Evolutionary conservation across 2,329 filamentous ascomycete genomes (phyloP), one percentile per base, ranked within the genome.

Genomic region (Ascochyta koolunga): DNA sequence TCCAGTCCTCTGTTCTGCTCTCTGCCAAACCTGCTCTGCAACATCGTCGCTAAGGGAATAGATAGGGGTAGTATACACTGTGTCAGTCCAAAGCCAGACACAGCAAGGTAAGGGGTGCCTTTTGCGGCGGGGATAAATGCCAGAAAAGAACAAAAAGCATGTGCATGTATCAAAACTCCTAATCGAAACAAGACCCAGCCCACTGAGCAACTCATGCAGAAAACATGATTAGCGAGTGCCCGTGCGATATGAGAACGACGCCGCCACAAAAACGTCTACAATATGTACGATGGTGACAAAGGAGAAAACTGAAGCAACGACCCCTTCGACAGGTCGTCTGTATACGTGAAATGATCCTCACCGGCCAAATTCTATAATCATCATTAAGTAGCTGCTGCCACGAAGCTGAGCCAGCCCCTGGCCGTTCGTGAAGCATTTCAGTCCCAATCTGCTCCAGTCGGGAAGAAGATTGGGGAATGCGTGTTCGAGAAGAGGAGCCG

Each of bases 211-310:
- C 68, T 71, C 70, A 73, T 73, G 70, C 71, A 72, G 56, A 39
- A 55, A 63, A 60, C 64, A 63, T 59, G 59, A 74, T 72, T 73
- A 74, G 65, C 62, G 69, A 68, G 68, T 61, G 61, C 64, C 67
- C 64, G 66, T 64, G 54, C 59, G 51, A 51, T 60, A 51, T 59
- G 64, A 64, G 53, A 60, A 68, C 27, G 66, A 68, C 63, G 56
- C 66, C 68, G 58, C 61, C 62, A 56, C 56, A 65, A 40, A 54
- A 53, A 66, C 65, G 62, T 73, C 71, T 71, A 73, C 69, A 69
- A 59, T 75, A 74, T 75, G 67, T 73, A 74, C 70, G 63, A 67
- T 71, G 65, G 42, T 65, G 54, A 66, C 60, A 71, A 71, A 70
- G 62, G 59, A 63, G 57, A 64, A 60, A 61, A 59, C 54, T 44